Evolutionary conservation across 2,329 filamentous ascomycete genomes (phyloP), one percentile per base, ranked within the genome.

Genomic region (Diaporthe sp.): DNA sequence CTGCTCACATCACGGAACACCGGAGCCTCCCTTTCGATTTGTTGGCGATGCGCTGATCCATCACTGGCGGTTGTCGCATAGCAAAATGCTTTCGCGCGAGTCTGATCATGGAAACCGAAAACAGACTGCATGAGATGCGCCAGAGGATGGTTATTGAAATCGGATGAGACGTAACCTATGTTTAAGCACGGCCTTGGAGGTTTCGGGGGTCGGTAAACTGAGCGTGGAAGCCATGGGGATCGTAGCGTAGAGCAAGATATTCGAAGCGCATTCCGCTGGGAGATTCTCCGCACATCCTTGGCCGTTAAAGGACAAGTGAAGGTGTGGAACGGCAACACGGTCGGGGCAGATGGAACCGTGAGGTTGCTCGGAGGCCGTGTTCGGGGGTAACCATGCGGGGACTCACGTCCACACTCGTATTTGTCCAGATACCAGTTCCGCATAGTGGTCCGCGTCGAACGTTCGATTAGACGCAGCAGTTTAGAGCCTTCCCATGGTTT

Each of bases 61-160:
- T 99, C 97, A 81, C 96, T 97, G 1, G 92, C 88, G 0, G 97
- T 98, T 1, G 97, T 99, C 17, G 97, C 97, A 82, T 99, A 99
- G 82, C 97, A 99, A 80, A 96, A 95, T 0, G 97, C 96, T 78
- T 93, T 94, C 22, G 94, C 94, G 35, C 92, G 91, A 32, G 82
- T 83, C 0, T 88, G 88, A 78, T 98, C 87, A 81, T 99, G 97
- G 74, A 98, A 88, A 0, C 97, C 97, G 83, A 99, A 99, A 8
- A 98, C 96, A 1, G 97, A 98, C 85, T 99, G 97, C 97, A 99
- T 99, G 88, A 99, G 83, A 84, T 99, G 97, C 32, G 97, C 97
- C 44, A 99, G 86, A 5, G 97, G 97, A 81, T 99, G 97, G 79
- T 99, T 99, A 81, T 99, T 99, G 84, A 99, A 99, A 83, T 99